Evolutionary conservation across 495 filamentous ascomycete genomes (phyloP).

Genomic region (Aspergillus leporis): DNA sequence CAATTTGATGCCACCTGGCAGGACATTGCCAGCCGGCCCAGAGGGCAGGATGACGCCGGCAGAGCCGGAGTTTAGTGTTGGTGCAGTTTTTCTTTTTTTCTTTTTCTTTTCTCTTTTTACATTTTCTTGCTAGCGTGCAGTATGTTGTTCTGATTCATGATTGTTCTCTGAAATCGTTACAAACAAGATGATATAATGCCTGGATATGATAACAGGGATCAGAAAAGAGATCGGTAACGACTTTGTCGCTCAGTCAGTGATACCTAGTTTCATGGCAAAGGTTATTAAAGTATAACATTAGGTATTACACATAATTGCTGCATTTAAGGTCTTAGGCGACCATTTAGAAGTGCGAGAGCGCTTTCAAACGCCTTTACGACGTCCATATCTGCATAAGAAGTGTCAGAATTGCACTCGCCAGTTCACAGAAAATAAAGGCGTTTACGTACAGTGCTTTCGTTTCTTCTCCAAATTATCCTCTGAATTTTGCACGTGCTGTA

Average conservation of each 20-base stretch:
- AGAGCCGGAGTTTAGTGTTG: neutral
- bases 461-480: slow-evolving; percentile 69
- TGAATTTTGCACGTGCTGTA: slow-evolving; percentile 67
- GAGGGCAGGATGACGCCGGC: slow-evolving; percentile 16
- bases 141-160: too few relatives aligned
- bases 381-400: slow-evolving; percentile 56
- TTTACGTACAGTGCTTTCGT: slow-evolving; percentile 67
- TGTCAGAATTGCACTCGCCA: slow-evolving; percentile 2
- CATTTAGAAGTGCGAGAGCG: slow-evolving; percentile 66
- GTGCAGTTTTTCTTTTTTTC: neutral
- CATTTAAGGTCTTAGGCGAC: slow-evolving; percentile 25
- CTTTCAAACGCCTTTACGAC: slow-evolving; percentile 82
- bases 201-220: neutral
- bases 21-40: slow-evolving; percentile 67
- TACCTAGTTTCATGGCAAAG: neutral
- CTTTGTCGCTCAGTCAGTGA: neutral
- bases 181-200: neutral
- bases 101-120: neutral
- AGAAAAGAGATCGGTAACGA: neutral
- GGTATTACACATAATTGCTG: neutral
- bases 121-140: neutral
- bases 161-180: too few relatives aligned
- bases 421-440: slow-evolving; percentile 3
- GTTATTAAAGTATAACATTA: neutral
- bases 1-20: slow-evolving; percentile 84